Evolutionary conservation across 805 yeast genomes (phyloP).

Genomic region (Lipomyces starkeyi): DNA sequence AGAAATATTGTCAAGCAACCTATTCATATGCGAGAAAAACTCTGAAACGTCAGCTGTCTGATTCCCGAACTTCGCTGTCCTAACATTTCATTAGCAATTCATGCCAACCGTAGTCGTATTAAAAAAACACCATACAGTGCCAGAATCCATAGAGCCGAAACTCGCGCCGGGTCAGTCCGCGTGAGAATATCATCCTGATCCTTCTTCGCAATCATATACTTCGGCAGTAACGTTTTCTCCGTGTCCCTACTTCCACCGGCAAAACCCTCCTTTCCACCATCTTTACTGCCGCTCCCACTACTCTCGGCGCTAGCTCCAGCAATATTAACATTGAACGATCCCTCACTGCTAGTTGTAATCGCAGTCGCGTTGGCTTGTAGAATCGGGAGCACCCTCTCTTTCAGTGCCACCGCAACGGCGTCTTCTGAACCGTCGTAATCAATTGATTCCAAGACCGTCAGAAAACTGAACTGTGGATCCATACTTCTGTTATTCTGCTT

Average conservation of each 20-base stretch:
- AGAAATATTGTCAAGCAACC: constrained; percentile 13
- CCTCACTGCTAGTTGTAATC: neutral
- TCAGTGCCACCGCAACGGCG: constrained; percentile 1
- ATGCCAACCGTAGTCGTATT: neutral
- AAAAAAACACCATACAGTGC: constrained; percentile 23
- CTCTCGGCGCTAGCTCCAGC: constrained; percentile 1
- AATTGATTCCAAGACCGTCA: constrained; percentile 14
- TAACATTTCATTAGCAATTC: neutral
- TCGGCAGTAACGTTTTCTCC: neutral
- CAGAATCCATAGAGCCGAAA: constrained; percentile 29
- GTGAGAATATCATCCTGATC: constrained; percentile 21
- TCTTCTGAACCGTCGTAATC: constrained; percentile 7
- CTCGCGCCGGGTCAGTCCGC: constrained; percentile 19
- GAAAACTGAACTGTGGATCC: constrained; percentile 16
- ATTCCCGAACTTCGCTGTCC: neutral
- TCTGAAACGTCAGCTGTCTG: constrained; percentile 5
- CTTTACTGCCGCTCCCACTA: neutral
- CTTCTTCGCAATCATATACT: constrained; percentile 1
- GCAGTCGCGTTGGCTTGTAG: constrained; percentile 15
- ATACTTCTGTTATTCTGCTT: neutral
- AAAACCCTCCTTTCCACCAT: neutral
- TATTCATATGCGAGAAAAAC: constrained; percentile 11
- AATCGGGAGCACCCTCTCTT: constrained; percentile 24
- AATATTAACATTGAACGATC: neutral
- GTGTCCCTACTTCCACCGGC: neutral